Evolutionary conservation across 306 rosid species (phyloP), one percentile per base, ranked within the genome.

Genomic region (Inga oerstediana): DNA sequence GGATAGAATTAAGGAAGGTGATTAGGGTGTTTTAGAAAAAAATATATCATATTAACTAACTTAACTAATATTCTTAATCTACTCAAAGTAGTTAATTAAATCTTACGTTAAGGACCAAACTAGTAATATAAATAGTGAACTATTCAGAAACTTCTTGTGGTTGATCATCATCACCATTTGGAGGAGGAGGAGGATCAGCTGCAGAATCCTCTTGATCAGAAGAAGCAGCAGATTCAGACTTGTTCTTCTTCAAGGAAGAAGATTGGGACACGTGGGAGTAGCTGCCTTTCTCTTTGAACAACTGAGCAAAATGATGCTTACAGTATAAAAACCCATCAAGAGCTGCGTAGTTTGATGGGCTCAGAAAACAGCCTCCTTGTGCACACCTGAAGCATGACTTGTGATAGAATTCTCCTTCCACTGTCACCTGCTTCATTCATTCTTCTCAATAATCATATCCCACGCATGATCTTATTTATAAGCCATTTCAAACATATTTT

Each of bases 221-320:
- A 5, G 22, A 58, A 7, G 30, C 30, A 58, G 61, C 61, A 58
- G 30, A 22, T 22, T 22, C 66, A n/a, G 5, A 5, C 2, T 77
- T 87, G 49, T 71, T 87, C 56, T 81, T 93, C 91, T 69, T 93
- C 80, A 90, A 1, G 3, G 97, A 89, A 86, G 96, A 84, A n/a
- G 89, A 75, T 82, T 84, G 84, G 80, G 80, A 80, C 48, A 91
- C 87, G 78, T 91, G 86, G 24, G 75, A 90, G 59, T 93, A 93
- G 87, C 94, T 87, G 5, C 97, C 97, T 87, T 90, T 93, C 83
- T 90, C 95, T 88, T 89, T 93, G 89, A 90, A 93, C 86, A 93
- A 48, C 74, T 93, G 97, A 35, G 97, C 80, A 83, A 93, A 93
- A 82, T 93, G 97, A 4, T 79, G 95, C 79, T 91, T 93, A 94